Percentiles rank a stretch among this genome's conserved stretches.
Evolutionary conservation across 1,284 basidiomycete species (phyloP).

Genomic region (Laetiporus sulphureus): DNA sequence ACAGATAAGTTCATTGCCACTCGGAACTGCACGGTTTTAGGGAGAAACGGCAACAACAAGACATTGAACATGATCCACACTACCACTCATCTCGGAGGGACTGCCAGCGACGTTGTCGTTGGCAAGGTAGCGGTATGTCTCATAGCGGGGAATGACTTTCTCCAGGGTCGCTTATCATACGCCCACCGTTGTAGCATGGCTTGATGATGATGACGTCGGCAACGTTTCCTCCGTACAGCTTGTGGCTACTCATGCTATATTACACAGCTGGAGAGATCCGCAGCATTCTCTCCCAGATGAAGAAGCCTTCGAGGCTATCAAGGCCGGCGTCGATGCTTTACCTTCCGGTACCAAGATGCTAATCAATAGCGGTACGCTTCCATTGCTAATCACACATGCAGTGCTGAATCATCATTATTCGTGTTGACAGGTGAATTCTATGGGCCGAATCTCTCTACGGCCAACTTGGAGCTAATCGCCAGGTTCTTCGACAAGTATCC

Average conservation of each 20-base stretch:
- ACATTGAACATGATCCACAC: constrained; percentile 6
- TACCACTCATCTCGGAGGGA: constrained; percentile 29
- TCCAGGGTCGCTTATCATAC: not conserved
- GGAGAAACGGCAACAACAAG: no score
- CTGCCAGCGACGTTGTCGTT: constrained; percentile 25
- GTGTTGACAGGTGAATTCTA: constrained; percentile 33
- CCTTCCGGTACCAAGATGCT: constrained; percentile 41
- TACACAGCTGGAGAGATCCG: constrained; percentile 25
- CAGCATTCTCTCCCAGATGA: constrained; percentile 39
- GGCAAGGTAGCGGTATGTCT: constrained; percentile 31
- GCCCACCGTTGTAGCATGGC: constrained; percentile 31
- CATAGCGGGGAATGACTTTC: constrained; percentile 3
- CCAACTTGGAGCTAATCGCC: constrained; percentile 35
- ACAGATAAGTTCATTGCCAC: no score
- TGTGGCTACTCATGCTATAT: not conserved
- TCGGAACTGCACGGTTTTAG: no score
- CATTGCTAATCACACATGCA: not conserved
- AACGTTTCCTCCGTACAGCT: not conserved
- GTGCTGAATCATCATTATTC: constrained; percentile 4
- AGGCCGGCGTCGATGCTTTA: constrained; percentile 49
- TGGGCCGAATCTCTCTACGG: constrained; percentile 25
- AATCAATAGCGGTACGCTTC: constrained; percentile 37
- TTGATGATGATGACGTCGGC: constrained; percentile 47
- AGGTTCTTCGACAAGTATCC: constrained; percentile 45
- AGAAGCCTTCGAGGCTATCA: constrained; percentile 55